Evolutionary conservation across 164 flowering plant genomes (phyloP), one percentile per base, ranked within the genome.

Genomic region (Stephania yunnanensis): DNA sequence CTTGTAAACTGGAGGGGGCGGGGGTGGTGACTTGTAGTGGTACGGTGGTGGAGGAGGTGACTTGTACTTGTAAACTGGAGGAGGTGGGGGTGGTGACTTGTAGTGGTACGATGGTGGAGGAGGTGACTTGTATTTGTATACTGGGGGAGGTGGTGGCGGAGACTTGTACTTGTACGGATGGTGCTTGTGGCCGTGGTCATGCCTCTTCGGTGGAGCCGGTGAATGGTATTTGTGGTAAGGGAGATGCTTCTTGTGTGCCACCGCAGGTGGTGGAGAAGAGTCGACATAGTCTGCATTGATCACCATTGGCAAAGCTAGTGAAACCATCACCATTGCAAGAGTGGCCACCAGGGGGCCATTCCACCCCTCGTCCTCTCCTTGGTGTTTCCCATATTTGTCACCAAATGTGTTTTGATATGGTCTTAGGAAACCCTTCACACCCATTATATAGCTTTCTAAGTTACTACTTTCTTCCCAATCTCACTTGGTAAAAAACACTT

Each of bases 71-170:
- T 50, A 50, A 1, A 10, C 15, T 2, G 48, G 50, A 0, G 46
- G 66, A 5, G 74, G 74, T 29, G 74, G 74, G 5, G 74, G 74
- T 53, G 73, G 73, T 10, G 74, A 72, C 66, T 72, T 72, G 66
- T 72, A 72, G 25, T 72, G 52, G 74, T 72, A 72, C 17, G 17
- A 19, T 72, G 55, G 74, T 6, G 74, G 55, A 2, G 55, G 55
- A 8, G 55, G 55, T 10, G 55, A 50, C 55, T 50, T 50, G 55
- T 50, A 50, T 1, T 10, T 15, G 15, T 50, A 50, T 0, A 10
- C 15, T 7, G 48, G 50, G 0, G 46, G 66, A 5, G 74, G 74
- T 29, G 74, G 74, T 13, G 74, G 74, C 31, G 73, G 73, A 22
- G 74, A 72, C 66, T 72, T 72, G 66, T 72, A 72, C 46, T 72